Base-by-base conservation (phyloP, 306 rosid genomes). In the Inga laurina region DNA sequence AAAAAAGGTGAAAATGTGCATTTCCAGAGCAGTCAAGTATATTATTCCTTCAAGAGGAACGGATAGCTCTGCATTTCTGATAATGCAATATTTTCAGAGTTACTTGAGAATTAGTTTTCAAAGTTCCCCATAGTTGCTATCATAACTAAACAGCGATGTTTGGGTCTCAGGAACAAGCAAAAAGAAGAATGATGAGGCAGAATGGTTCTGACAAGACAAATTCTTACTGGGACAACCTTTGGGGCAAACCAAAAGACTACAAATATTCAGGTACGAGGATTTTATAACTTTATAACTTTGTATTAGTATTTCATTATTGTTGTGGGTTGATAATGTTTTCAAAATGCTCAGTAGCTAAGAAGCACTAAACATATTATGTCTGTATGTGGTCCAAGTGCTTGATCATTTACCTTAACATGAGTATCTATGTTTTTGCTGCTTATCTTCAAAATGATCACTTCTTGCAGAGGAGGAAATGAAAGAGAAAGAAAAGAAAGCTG, bases 401-500 rank as follows among this genome's bases (percentile, higher is more conserved):
- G 49, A 65, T 8, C 39, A 59, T 22, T 48, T 78, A 76, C 64
- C 64, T 51, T 30, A 27, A 4, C 67, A 35, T 39, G 11, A 35
- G 37, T 52, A 19, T 44, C 68, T 61, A 78, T 75, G 59, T 37
- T 75, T 41, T 7, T 52, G 76, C 22, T 51, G 74, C 54, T 87
- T 56, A 32, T 19, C 22, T 52, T 66, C 43, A 4, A 79, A 82
- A 77, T 72, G 48, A 19, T 82, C 46, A 80, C 10, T 24, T 74
- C 59, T 24, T 89, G 82, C 93, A 96, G 99, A 91, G 75, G 94
- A 91, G 79, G 97, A 92, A 83, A 82, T 66, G 18, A 92, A 90
- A 57, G 97, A 94, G 82, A 89, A 95, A 82, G 92, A 93, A 15
- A 94, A 76, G 32, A 86, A 90, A 82, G 97, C 98, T 2, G 99